These are phyloP conservation scores for Ascochyta viciae-villosae DNA, from an alignment of 2,329 filamentous ascomycete species.

Conservation along the genomic window DNA sequence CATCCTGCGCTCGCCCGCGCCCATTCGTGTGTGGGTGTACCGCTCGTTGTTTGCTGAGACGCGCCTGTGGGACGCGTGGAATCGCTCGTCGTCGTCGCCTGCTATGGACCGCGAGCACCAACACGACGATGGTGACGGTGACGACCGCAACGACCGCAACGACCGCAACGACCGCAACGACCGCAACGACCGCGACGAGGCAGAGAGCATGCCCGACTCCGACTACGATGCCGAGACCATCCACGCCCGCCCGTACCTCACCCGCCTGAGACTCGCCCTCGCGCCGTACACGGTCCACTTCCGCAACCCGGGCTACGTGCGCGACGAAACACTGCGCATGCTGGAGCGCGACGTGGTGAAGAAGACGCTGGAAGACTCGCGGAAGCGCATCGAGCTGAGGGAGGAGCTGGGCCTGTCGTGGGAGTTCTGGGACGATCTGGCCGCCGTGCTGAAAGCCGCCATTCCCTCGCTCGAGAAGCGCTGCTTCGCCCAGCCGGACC, in stretches of 20 bases:
- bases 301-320: constrained; percentile 65
- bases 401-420: constrained; percentile 64
- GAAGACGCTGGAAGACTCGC: constrained; percentile 65
- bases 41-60: constrained; percentile 32
- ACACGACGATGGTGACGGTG: neutral
- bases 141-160: neutral
- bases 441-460: constrained; percentile 64
- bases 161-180: too few species aligned
- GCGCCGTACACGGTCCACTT: constrained; percentile 64
- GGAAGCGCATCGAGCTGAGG: constrained; percentile 63
- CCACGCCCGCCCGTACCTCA: constrained; percentile 47
- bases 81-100: constrained; percentile 11
- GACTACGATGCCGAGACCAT: constrained; percentile 21
- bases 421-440: constrained; percentile 66
- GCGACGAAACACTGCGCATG: constrained; percentile 65
- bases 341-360: constrained; percentile 63
- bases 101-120: constrained; percentile 6
- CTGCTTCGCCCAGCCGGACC: constrained; percentile 67
- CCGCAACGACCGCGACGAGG: constrained; percentile 10
- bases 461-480: constrained; percentile 67
- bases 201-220: constrained; percentile 23
- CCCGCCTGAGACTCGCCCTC: constrained; percentile 55
- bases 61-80: constrained; percentile 31
- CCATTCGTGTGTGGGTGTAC: constrained; percentile 38
- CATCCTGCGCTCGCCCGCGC: constrained; percentile 35